Evolutionary conservation across 148 eudicot species (phyloP).

Genomic region (Arctostaphylos glauca): DNA sequence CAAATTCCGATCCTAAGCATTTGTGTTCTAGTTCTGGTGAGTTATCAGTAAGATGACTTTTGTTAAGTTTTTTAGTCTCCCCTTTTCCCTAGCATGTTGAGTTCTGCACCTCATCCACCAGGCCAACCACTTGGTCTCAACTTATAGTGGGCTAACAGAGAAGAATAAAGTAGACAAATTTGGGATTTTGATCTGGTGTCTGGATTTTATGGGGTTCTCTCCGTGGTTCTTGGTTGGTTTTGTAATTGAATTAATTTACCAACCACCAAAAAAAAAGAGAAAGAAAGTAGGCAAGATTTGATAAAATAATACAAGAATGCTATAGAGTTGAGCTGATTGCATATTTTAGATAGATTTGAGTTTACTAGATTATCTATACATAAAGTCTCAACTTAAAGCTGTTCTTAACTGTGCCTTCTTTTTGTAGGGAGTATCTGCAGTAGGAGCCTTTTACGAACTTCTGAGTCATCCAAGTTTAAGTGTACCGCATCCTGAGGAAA

Average conservation of each 20-base stretch:
- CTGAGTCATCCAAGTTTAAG: conserved; percentile 81
- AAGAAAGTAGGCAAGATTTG: not conserved
- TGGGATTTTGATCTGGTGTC: not conserved
- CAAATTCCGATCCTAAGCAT: not conserved
- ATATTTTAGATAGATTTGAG: not conserved
- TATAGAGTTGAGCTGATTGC: not conserved
- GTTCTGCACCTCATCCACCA: too few species aligned
- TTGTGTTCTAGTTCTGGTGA: not conserved
- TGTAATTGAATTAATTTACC: not conserved
- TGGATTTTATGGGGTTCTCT: not conserved
- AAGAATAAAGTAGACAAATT: not conserved
- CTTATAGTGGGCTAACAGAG: not conserved
- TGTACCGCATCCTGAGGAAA: conserved; percentile 64
- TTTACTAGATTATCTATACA: not conserved
- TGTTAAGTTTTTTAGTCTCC: not conserved
- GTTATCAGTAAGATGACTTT: not conserved
- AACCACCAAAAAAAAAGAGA: not conserved
- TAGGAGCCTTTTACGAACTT: conserved; percentile 85
- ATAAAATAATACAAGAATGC: not conserved
- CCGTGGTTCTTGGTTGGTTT: not conserved
- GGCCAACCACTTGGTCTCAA: not conserved
- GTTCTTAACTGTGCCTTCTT: conserved; percentile 7
- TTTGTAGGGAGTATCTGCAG: conserved; percentile 85
- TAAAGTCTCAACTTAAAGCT: not conserved
- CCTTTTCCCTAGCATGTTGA: not conserved